These are phyloP conservation scores for Huntiella bhutanensis DNA, from an alignment of 2,329 filamentous ascomycete species.

Conservation along the genomic window DNA sequence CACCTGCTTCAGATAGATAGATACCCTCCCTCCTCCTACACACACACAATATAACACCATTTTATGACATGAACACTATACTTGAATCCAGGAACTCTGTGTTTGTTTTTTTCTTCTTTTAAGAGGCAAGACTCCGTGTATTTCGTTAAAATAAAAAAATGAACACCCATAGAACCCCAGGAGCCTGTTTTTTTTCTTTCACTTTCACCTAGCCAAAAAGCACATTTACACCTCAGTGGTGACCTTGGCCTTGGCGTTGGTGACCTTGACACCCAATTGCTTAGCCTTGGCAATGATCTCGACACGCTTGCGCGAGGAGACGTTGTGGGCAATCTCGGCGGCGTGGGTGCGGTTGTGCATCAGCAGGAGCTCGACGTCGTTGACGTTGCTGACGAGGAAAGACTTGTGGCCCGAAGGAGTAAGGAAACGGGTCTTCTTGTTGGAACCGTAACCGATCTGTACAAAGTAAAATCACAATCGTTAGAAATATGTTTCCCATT, in stretches of 20 bases:
- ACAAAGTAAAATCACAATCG: background rate
- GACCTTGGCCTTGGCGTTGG: slow-evolving; percentile 97
- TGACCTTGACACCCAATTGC: slow-evolving; percentile 98
- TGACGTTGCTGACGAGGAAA: slow-evolving; percentile 94
- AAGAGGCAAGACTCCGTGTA: slow-evolving; percentile 11
- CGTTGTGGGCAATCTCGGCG: slow-evolving; percentile 95
- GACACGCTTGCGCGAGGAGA: slow-evolving; percentile 96
- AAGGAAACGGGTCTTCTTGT: slow-evolving; percentile 99
- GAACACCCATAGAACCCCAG: slow-evolving; percentile 12
- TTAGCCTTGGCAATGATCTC: slow-evolving; percentile 95
- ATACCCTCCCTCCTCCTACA: background rate
- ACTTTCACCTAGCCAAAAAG: slow-evolving; percentile 8
- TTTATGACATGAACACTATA: background rate
- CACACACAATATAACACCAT: background rate
- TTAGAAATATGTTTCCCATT: background rate
- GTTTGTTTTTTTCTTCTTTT: slow-evolving; percentile 10
- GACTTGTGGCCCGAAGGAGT: slow-evolving; percentile 99
- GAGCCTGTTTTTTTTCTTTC: slow-evolving; percentile 11
- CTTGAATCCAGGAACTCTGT: slow-evolving; percentile 10
- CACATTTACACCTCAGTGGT: slow-evolving; percentile 66
- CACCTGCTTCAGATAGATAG: slow-evolving; percentile 28
- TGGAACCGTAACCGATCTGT: slow-evolving; percentile 95
- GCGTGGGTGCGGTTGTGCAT: slow-evolving; percentile 99
- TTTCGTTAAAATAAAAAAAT: slow-evolving; percentile 11
- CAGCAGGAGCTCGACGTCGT: slow-evolving; percentile 89